Percentiles rank a stretch among this genome's conserved stretches.
Conservation (phyloP, 768 basidiomycete genomes). For the Kockovaella imperatae region DNA sequence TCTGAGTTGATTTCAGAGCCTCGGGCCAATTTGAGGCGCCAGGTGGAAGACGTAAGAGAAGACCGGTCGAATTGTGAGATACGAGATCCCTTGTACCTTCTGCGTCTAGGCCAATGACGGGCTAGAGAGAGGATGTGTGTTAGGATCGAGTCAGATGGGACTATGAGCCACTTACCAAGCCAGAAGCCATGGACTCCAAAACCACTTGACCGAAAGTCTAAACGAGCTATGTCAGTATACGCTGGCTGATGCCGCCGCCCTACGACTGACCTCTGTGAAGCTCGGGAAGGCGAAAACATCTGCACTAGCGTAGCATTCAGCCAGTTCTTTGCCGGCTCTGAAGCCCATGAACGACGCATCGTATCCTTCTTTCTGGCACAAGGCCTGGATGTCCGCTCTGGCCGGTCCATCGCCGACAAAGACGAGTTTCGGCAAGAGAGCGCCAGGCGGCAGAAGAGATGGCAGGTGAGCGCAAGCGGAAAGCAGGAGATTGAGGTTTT, state of each 20-base stretch:
- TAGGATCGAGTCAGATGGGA: not conserved
- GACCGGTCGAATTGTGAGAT: slow-evolving; percentile 24
- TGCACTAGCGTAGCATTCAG: slow-evolving; percentile 47
- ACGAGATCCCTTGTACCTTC: slow-evolving; percentile 48
- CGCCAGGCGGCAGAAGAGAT: slow-evolving; percentile 16
- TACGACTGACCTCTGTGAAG: slow-evolving; percentile 42
- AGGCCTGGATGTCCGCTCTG: slow-evolving; percentile 37
- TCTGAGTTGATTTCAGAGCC: not conserved
- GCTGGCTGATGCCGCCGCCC: not conserved
- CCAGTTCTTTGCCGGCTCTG: slow-evolving; percentile 44
- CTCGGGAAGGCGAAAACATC: slow-evolving; percentile 50
- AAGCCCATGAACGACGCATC: slow-evolving; percentile 47
- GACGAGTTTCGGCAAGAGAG: slow-evolving; percentile 40
- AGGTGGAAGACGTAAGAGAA: slow-evolving; percentile 32
- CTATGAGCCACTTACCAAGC: slow-evolving; percentile 44
- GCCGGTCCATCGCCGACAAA: slow-evolving; percentile 50
- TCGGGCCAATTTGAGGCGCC: not conserved
- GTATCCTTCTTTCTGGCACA: slow-evolving; percentile 38
- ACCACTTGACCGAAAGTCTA: slow-evolving; percentile 49
- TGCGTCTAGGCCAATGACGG: slow-evolving; percentile 48
- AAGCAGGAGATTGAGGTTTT: slow-evolving; percentile 49
- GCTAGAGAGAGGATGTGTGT: slow-evolving; percentile 11
- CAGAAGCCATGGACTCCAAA: slow-evolving; percentile 48
- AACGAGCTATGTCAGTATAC: not conserved
- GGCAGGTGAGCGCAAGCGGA: slow-evolving; percentile 42